phyloP scores from a whole-genome alignment of 805 yeast species.

The Schizosaccharomyces osmophilus region DNA sequence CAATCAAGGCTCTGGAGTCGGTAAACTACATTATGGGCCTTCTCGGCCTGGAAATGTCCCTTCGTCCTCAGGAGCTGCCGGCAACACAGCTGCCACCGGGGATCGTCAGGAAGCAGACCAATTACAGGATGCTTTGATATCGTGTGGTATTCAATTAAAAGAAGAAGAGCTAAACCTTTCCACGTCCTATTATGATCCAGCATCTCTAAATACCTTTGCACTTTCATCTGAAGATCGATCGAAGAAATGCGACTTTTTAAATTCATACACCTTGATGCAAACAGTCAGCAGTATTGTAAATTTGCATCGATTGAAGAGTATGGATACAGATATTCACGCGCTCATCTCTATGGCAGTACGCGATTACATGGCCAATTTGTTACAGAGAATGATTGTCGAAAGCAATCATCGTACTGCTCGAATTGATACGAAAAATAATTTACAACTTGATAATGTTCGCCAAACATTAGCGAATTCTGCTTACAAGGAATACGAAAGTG shows the following conservation, averaged over 20 bases:
- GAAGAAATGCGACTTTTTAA: background rate
- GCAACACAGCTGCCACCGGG: background rate
- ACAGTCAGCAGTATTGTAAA: background rate
- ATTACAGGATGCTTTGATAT: background rate
- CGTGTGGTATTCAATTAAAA: background rate
- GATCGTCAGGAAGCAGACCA: background rate
- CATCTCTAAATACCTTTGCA: background rate
- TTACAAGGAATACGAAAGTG: background rate
- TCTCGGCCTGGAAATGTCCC: background rate
- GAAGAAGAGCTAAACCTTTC: constrained; percentile 1
- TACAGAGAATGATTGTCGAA: background rate
- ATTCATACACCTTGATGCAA: background rate
- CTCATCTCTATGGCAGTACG: background rate
- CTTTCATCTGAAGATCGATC: constrained; percentile 1
- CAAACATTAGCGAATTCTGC: background rate
- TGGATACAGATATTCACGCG: background rate
- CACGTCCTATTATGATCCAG: background rate
- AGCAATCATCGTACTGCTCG: constrained; percentile 1
- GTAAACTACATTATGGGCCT: too few relatives aligned
- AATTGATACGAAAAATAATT: background rate
- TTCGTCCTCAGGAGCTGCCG: background rate
- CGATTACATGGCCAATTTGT: background rate
- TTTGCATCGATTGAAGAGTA: background rate
- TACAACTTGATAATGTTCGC: background rate
- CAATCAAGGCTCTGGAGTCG: background rate